Evolutionary conservation across 2,329 filamentous ascomycete genomes (phyloP).

Genomic region (Sporothrix pallida): DNA sequence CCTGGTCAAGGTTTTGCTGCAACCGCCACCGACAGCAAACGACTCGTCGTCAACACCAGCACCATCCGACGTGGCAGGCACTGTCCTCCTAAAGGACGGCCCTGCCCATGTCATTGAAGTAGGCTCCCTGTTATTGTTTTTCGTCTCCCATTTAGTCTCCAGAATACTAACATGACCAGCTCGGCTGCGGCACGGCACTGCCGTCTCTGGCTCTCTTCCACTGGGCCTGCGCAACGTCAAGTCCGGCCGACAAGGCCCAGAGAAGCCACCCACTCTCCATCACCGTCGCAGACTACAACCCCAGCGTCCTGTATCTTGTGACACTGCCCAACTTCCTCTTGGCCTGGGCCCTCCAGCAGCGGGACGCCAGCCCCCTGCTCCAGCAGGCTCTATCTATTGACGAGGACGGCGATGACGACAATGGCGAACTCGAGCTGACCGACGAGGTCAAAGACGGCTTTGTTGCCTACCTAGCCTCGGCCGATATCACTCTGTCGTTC

Average conservation of each 20-base stretch:
- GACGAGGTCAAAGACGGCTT: constrained; percentile 65
- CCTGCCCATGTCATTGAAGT: constrained; percentile 61
- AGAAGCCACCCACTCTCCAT: constrained; percentile 56
- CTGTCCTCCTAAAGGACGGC: constrained; percentile 41
- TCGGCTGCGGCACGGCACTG: constrained; percentile 79
- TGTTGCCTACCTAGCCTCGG: constrained; percentile 55
- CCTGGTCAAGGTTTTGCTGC: constrained; percentile 70
- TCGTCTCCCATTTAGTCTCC: too few species aligned
- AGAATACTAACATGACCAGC: constrained; percentile 49
- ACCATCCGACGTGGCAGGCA: constrained; percentile 30
- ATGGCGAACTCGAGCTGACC: constrained; percentile 70
- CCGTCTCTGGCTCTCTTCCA: constrained; percentile 75
- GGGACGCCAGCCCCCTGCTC: constrained; percentile 45
- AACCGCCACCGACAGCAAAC: constrained; percentile 47
- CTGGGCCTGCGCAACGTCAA: constrained; percentile 50
- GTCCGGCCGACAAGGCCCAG: neutral
- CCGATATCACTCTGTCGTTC: constrained; percentile 65
- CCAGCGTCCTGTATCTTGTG: constrained; percentile 75
- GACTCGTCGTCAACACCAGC: constrained; percentile 16
- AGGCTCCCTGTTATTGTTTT: constrained; percentile 28
- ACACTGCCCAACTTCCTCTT: constrained; percentile 80
- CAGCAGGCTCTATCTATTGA: constrained; percentile 55
- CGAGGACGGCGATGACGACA: constrained; percentile 63
- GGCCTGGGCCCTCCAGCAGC: constrained; percentile 64
- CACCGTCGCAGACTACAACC: constrained; percentile 79